Base-by-base conservation (phyloP, 768 basidiomycete species). In the Termitomyces eurrhizus region DNA sequence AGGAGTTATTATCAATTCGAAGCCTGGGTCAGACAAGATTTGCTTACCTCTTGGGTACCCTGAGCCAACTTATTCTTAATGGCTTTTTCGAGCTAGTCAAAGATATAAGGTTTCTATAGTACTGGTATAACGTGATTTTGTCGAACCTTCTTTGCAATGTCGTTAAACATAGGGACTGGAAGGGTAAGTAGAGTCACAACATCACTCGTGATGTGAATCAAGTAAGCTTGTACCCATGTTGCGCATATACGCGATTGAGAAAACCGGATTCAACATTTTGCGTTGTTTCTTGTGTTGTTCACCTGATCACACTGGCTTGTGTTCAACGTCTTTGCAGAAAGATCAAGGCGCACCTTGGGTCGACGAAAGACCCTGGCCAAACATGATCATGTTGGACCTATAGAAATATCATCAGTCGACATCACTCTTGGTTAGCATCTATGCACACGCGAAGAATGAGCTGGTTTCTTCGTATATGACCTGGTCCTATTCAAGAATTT, bases 281-380 rank as follows among this genome's bases (percentile, higher is more conserved):
- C 53, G 53, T 21, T 55, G 53, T 55, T 55, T 55, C 53, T 33
- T 55, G n/a, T 55, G 53, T 33, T 55, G 53, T 32, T 55, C 41
- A n/a, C 41, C 53, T 55, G n/a, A 44, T 32, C 41, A 42, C 6
- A 13, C 32, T 55, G 12, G 18, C 1, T 41, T 37, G 18, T 32
- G 39, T 2, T 44, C 18, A 14, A 33, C 53, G 18, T 54, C 39
- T 18, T 54, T n/a, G 39, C 42, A n/a, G 29, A 3, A 44, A 42
- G n/a, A 32, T 33, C 18, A 29, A 12, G 21, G 21, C 18, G 0
- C 29, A 33, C 53, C 53, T 42, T 55, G 41, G 7, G 53, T 44
- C 42, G 53, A 42, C 7, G 21, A n/a, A 42, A 55, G 53, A 4
- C 53, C 53, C 8, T 42, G 53, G 9, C 53, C 53, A 21, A 55